Percentiles rank a stretch among this genome's conserved stretches.
phyloP scores from a whole-genome alignment of 306 rosid species.

The Quercus mongolica region DNA sequence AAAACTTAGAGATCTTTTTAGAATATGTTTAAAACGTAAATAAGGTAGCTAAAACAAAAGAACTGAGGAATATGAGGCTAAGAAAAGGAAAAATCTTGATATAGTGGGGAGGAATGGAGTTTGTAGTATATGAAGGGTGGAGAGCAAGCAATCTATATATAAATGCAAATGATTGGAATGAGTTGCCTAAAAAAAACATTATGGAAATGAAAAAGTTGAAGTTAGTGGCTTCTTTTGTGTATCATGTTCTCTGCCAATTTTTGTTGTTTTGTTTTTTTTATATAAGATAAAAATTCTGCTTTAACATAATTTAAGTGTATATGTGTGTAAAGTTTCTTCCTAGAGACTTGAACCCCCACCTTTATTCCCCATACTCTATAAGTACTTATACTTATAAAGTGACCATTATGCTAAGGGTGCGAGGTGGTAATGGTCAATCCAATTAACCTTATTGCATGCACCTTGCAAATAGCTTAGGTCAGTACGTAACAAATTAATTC shows the following conservation, averaged over 20 bases:
- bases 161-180: conserved; percentile 27
- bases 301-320: no score
- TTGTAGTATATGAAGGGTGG: conserved; percentile 21
- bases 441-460: background rate
- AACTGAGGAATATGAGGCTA: conserved; percentile 7
- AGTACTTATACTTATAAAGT: no score
- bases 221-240: conserved; percentile 26
- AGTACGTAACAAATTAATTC: conserved; percentile 36
- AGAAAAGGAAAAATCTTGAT: conserved; percentile 5
- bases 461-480: conserved; percentile 25
- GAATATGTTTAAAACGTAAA: background rate
- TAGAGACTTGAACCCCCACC: no score
- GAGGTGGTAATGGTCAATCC: no score
- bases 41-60: conserved; percentile 7
- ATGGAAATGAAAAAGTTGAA: background rate
- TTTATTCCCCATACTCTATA: fast-evolving
- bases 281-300: no score
- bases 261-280: no score
- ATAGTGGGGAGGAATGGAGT: conserved; percentile 24
- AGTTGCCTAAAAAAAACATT: conserved; percentile 7
- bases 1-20: conserved; percentile 3
- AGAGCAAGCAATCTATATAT: conserved; percentile 6
- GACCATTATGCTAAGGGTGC: no score
- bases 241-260: conserved; percentile 21
- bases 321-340: no score